phyloP scores from a whole-genome alignment of 225 moss, liverwort and hornwort genomes.

The Bryoerythrophyllum caledonicum region DNA sequence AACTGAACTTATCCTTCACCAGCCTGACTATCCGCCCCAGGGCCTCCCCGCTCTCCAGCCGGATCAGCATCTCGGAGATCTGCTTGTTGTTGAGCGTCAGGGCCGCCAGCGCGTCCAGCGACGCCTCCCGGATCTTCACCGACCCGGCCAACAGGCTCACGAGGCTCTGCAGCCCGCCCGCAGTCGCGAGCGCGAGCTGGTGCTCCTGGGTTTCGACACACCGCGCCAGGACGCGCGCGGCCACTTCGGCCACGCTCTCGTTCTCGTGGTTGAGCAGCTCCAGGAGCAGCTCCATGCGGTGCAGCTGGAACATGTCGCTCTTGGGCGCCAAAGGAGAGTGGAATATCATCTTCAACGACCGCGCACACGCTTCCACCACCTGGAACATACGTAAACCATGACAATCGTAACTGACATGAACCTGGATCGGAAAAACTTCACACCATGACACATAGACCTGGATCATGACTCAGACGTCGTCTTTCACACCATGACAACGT shows the following conservation, averaged over 20 bases:
- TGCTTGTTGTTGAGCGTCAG: slow-evolving; percentile 76
- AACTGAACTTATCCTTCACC: slow-evolving; percentile 75
- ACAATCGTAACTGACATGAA: too few species aligned
- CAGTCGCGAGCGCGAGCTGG: slow-evolving; percentile 78
- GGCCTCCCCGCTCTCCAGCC: slow-evolving; percentile 68
- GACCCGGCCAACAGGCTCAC: slow-evolving; percentile 80
- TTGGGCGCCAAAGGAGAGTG: slow-evolving; percentile 95
- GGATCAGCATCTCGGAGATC: slow-evolving; percentile 68
- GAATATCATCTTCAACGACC: slow-evolving; percentile 97
- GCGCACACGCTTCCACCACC: slow-evolving; percentile 98
- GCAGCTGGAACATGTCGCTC: slow-evolving; percentile 90
- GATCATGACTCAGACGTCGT: too few species aligned
- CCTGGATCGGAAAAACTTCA: too few species aligned
- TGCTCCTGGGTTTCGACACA: slow-evolving; percentile 94
- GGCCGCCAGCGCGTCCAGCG: slow-evolving; percentile 88
- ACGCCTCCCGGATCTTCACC: slow-evolving; percentile 78
- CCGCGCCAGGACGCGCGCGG: slow-evolving; percentile 89
- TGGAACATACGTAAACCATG: slow-evolving; percentile 28
- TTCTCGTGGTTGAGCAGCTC: slow-evolving; percentile 85
- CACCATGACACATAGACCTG: background rate
- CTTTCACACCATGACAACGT: background rate
- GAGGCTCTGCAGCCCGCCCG: slow-evolving; percentile 83
- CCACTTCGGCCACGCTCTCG: slow-evolving; percentile 92
- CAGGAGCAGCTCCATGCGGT: slow-evolving; percentile 88
- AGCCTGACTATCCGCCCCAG: slow-evolving; percentile 66